Evolutionary conservation across 768 basidiomycete species (phyloP), one percentile per base, ranked within the genome.

Genomic region (Kwoniella europaea): DNA sequence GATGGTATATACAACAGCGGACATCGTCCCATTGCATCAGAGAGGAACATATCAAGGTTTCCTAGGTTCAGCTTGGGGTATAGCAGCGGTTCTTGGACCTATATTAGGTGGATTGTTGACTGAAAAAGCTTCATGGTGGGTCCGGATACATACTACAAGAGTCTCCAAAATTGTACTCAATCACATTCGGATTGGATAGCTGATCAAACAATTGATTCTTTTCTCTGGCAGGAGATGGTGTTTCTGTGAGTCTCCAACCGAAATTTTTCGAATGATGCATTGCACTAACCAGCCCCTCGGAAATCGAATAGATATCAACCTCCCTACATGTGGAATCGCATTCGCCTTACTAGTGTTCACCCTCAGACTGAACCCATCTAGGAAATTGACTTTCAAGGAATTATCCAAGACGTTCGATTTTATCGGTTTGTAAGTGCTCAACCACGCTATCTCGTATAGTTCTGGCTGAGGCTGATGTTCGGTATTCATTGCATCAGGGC

Each of bases 11-110:
- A 0, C 35, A 52, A 10, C 41, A 76, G 75, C 74, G 53, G 93
- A 95, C 82, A 93, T 95, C 44, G 90, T 93, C 0, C 88, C 92
- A 0, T 82, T 95, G 52, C 86, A 89, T 84, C 89, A 92, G 72
- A 90, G 92, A 79, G 92, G 91, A 6, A 90, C 91, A 73, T 93
- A 90, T 74, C 88, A 88, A 52, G 92, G 71, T 18, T 73, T 68
- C 16, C 22, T 84, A 15, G 84, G 89, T 20, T 89, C 91, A 0
- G 91, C 91, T 0, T 94, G 91, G 90, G 92, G 92, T 12, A 87
- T 88, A 66, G 87, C 88, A 24, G 88, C 90, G 69, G 89, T 92
- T 20, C 73, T 91, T 15, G 91, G 93, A 0, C 93, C 93, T 2
- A 86, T 97, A 10, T 83, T 94, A 16, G 93, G 93, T 71, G 93